These are phyloP conservation scores for Zymoseptoria brevis DNA, from an alignment of 2,329 filamentous ascomycete genomes.

Conservation along the genomic window DNA sequence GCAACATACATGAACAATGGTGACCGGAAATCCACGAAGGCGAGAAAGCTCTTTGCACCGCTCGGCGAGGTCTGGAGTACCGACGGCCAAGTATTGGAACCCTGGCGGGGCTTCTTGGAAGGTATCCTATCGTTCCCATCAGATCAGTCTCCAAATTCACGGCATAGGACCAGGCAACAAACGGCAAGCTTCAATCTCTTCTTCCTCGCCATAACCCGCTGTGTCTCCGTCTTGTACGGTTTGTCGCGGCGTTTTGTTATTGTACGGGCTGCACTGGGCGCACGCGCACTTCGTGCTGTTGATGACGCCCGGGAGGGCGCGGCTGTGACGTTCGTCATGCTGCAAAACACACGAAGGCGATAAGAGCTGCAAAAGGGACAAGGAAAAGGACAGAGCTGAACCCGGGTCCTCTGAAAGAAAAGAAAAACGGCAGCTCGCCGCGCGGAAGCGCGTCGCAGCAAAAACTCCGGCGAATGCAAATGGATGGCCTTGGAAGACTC, in stretches of 20 bases:
- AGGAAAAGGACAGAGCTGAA: neutral
- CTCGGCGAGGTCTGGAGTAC: constrained; percentile 51
- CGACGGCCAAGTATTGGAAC: constrained; percentile 55
- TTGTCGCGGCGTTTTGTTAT: constrained; percentile 33
- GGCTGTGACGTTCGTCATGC: neutral
- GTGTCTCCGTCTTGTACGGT: constrained; percentile 51
- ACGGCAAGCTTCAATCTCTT: constrained; percentile 49
- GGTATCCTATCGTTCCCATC: constrained; percentile 38
- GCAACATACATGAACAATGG: constrained; percentile 53
- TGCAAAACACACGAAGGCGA: neutral
- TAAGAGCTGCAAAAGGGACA: constrained; percentile 2
- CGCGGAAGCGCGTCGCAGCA: neutral
- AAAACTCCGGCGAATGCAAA: neutral
- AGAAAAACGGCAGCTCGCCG: neutral
- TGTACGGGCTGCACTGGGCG: constrained; percentile 20
- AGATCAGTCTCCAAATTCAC: constrained; percentile 19
- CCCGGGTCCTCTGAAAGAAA: neutral
- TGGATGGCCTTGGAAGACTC: neutral
- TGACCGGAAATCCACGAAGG: constrained; percentile 46
- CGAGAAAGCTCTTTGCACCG: constrained; percentile 54
- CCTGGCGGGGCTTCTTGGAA: constrained; percentile 49
- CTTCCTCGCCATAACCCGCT: constrained; percentile 51
- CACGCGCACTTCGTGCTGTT: constrained; percentile 10
- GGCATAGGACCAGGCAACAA: constrained; percentile 21
- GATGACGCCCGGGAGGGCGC: neutral